These are phyloP conservation scores for Senecio squalidus DNA, from an alignment of 140 eudicot species.

Conservation along the genomic window DNA sequence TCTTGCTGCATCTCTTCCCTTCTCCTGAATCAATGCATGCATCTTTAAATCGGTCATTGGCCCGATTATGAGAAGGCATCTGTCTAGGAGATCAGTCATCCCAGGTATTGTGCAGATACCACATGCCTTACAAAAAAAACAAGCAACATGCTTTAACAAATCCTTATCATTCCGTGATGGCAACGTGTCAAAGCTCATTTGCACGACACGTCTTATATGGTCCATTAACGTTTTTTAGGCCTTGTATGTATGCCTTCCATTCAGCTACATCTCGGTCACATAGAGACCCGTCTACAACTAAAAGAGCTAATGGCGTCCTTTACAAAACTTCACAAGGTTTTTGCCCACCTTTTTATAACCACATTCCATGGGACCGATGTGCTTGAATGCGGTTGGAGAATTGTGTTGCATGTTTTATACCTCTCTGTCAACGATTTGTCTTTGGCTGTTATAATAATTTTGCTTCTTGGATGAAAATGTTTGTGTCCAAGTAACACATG, in stretches of 20 bases:
- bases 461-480: slow-evolving; percentile 23
- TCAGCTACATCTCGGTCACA: not conserved
- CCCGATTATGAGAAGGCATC: no score
- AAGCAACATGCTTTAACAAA: not conserved
- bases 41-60: no score
- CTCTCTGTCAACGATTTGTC: not conserved
- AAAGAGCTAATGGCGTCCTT: not conserved
- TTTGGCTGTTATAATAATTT: slow-evolving; percentile 27
- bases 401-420: not conserved
- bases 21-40: no score
- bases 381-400: not conserved
- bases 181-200: not conserved
- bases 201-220: not conserved
- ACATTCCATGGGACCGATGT: not conserved
- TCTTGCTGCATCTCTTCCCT: no score
- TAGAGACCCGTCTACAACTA: not conserved
- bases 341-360: not conserved
- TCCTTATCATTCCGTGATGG: not conserved
- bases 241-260: not conserved
- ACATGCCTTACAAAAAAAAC: no score
- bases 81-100: no score
- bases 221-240: not conserved
- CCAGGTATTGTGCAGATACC: no score
- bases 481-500: slow-evolving; percentile 13
- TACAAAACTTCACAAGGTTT: not conserved